Evolutionary conservation across 805 yeast species (phyloP).

Genomic region (Ogataea philodendri): DNA sequence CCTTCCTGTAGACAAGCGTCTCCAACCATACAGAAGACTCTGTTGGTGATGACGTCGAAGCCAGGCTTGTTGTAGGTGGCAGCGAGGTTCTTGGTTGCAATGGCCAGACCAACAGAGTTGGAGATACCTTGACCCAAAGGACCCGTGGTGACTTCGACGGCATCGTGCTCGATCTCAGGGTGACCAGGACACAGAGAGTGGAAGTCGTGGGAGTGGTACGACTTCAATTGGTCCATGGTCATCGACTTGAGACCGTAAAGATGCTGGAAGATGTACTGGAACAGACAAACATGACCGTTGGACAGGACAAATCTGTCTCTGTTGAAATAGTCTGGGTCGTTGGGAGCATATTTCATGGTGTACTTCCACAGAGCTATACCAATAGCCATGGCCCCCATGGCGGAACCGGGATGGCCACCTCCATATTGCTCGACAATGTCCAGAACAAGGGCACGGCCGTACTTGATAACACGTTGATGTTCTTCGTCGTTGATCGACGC

Average conservation of each 20-base stretch:
- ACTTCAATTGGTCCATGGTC: slow-evolving; percentile 81
- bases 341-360: slow-evolving; percentile 78
- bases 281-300: slow-evolving; percentile 95
- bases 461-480: slow-evolving; percentile 30
- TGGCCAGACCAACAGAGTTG: slow-evolving; percentile 94
- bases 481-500: slow-evolving; percentile 28
- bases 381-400: slow-evolving; percentile 94
- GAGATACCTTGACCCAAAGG: slow-evolving; percentile 98
- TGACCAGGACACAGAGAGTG: slow-evolving; percentile 95
- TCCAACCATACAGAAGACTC: slow-evolving; percentile 81
- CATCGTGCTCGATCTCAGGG: slow-evolving; percentile 90
- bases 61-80: slow-evolving; percentile 92
- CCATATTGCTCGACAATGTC: slow-evolving; percentile 36
- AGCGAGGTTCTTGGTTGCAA: slow-evolving; percentile 88
- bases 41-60: slow-evolving; percentile 65
- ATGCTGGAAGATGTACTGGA: slow-evolving; percentile 82
- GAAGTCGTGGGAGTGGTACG: slow-evolving; percentile 71
- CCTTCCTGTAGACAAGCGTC: slow-evolving; percentile 99
- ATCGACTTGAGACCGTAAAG: slow-evolving; percentile 74
- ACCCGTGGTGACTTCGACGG: slow-evolving; percentile 97
- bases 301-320: slow-evolving; percentile 94
- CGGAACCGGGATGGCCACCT: slow-evolving; percentile 98
- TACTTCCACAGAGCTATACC: slow-evolving; percentile 84
- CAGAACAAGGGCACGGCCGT: slow-evolving; percentile 36
- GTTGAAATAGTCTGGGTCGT: slow-evolving; percentile 88